Base-by-base conservation (phyloP, 129 eudicot genomes). In the Smallanthus sonchifolius region DNA sequence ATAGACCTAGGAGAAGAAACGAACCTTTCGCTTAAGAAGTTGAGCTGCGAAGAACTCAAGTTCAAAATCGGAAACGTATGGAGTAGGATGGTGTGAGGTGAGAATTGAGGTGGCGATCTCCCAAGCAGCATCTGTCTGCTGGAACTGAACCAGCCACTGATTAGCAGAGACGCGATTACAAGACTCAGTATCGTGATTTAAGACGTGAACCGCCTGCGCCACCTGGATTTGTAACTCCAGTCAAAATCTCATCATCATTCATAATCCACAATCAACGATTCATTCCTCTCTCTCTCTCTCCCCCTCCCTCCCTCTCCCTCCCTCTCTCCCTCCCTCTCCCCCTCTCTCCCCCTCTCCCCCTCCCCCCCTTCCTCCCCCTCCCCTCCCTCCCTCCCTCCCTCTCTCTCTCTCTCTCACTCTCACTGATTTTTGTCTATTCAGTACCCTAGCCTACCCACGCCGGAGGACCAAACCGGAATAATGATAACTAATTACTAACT, bases 111-210 rank as follows among this genome's bases (percentile, higher is more conserved):
- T 86, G 67, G 98, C 92, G 45, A 87, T 84, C 81, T 93, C 89
- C 98, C 98, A 93, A 74, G 96, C 98, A 51, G 95, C 92, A 28
- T 86, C 75, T 9, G 90, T 87, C 42, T 93, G 92, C 83, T 93
- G 98, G 75, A 93, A 93, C 43, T 93, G 95, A 69, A 93, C 94
- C 65, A 93, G 86, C 98, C 98, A 93, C 69, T 93, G 98, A 83
- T 89, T 93, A 3, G 98, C 96, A 10, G 98, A 92, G 13, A 93
- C 92, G 51, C 98, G 96, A 73, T 90, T 93, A 67, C 98, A 86
- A n/a, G 98, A 89, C 30, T 93, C 86, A 1, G 83, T 74, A 69
- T 92, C 98, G 89, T 92, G 98, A 70, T 89, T 92, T 51, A 92
- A 57, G 19, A 92, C 92, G 74, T 86, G 88, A 65, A 92, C 96